phyloP scores from a whole-genome alignment of 2,329 filamentous ascomycete species.

The Cyanodermella asteris region DNA sequence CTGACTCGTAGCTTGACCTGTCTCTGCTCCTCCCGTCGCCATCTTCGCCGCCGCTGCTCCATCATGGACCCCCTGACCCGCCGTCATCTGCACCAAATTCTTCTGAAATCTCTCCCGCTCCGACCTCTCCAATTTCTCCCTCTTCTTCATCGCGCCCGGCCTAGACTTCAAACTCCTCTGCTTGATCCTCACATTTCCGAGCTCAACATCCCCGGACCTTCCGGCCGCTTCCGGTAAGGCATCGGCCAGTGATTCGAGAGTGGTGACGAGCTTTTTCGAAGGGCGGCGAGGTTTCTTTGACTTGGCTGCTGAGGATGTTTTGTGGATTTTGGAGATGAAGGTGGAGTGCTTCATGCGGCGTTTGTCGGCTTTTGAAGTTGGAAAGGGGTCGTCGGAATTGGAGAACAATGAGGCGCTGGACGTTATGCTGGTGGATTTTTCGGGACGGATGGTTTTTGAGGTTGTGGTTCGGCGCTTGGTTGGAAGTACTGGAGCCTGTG shows the following conservation, averaged over 20 bases:
- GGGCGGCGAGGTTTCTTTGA: constrained; percentile 42
- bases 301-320: constrained; percentile 16
- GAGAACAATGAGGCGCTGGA: too few species aligned
- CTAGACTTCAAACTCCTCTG: constrained; percentile 54
- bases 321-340: constrained; percentile 57
- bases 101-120: constrained; percentile 70
- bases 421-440: too few species aligned
- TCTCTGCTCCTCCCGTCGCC: constrained; percentile 3
- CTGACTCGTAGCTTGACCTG: not conserved
- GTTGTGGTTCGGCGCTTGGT: too few species aligned
- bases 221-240: constrained; percentile 46
- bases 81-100: constrained; percentile 54
- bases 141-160: constrained; percentile 63
- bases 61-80: constrained; percentile 8
- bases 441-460: too few species aligned
- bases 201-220: constrained; percentile 15
- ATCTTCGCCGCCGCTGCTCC: constrained; percentile 5
- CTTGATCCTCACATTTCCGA: constrained; percentile 39
- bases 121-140: constrained; percentile 53
- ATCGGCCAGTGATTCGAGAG: constrained; percentile 54
- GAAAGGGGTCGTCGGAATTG: too few species aligned
- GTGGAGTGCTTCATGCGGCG: constrained; percentile 58
- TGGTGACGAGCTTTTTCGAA: constrained; percentile 56
- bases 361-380: constrained; percentile 84
- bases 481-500: too few species aligned